A percentile compares a stretch with the other conserved stretches of the same genome.
Evolutionary conservation across 305 asterid species (phyloP).

Genomic region (Fraxinus velutina): DNA sequence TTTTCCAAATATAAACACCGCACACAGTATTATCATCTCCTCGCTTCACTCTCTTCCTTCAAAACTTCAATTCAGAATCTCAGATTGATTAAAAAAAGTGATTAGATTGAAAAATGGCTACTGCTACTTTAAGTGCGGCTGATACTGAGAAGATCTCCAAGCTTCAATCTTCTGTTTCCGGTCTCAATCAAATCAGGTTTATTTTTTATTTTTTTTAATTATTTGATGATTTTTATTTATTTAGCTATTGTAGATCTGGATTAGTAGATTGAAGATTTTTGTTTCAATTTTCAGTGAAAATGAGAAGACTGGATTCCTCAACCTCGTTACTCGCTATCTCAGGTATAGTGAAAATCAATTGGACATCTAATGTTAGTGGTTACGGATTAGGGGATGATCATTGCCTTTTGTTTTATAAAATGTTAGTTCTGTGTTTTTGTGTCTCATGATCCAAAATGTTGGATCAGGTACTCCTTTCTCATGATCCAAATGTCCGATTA

Average conservation of each 20-base stretch:
- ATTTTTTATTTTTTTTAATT: not conserved
- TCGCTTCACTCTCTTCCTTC: not conserved
- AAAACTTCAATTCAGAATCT: not conserved
- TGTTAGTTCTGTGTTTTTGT: not conserved
- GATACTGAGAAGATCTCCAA: slow-evolving; percentile 60
- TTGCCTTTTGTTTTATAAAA: not conserved
- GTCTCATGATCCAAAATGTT: not conserved
- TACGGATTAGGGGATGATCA: not conserved
- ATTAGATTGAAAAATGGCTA: slow-evolving; percentile 33
- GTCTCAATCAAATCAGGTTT: slow-evolving; percentile 75
- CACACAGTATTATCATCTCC: not conserved
- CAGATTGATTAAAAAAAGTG: slow-evolving; percentile 17
- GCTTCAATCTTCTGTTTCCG: slow-evolving; percentile 60
- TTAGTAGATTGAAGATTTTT: not conserved
- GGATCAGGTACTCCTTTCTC: not conserved
- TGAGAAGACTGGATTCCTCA: slow-evolving; percentile 92
- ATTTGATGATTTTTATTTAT: not conserved
- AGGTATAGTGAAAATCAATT: slow-evolving; percentile 42
- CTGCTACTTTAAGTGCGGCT: slow-evolving; percentile 40
- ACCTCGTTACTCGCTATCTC: slow-evolving; percentile 80
- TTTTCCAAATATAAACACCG: not conserved
- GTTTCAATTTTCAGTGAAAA: slow-evolving; percentile 53
- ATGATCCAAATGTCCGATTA: not conserved
- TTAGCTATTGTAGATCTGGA: slow-evolving; percentile 19
- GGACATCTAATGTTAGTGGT: not conserved